A percentile compares a stretch with the other conserved stretches of the same genome.
These are phyloP conservation scores for Ophiostoma sp. DNA, from an alignment of 2,329 filamentous ascomycete species.

Conservation along the genomic window DNA sequence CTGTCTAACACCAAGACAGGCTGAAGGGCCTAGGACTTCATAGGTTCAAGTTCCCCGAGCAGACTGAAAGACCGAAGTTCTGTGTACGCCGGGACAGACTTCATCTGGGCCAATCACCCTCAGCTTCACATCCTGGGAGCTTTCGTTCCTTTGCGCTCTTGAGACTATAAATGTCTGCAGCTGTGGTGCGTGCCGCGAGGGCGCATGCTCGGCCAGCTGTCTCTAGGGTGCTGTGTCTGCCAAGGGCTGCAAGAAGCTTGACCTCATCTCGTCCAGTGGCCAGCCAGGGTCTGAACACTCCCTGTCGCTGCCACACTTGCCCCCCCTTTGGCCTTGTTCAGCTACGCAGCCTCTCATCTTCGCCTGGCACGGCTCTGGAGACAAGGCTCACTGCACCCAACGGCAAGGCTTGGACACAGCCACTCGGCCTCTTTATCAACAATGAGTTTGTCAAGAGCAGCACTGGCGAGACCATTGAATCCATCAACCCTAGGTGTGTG, in stretches of 20 bases:
- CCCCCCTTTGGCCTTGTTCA: background rate
- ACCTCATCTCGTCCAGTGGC: background rate
- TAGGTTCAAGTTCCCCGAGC: background rate
- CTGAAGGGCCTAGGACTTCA: background rate
- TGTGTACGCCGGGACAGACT: background rate
- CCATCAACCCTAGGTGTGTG: slow-evolving; percentile 63
- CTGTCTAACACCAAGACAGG: background rate
- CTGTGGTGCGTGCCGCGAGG: background rate
- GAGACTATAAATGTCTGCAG: background rate
- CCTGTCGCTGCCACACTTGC: background rate
- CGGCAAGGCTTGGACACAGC: slow-evolving; percentile 65
- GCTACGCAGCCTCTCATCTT: background rate
- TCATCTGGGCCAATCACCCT: background rate
- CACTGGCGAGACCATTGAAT: slow-evolving; percentile 57
- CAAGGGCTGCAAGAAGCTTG: slow-evolving; percentile 7
- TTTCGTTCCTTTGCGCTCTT: no score
- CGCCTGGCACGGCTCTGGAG: slow-evolving; percentile 21
- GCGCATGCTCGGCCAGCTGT: background rate
- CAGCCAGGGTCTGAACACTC: background rate
- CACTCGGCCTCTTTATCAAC: slow-evolving; percentile 75
- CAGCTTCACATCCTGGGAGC: no score
- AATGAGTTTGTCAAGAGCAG: slow-evolving; percentile 69
- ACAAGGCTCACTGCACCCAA: slow-evolving; percentile 69
- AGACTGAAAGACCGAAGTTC: background rate
- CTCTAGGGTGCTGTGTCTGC: background rate